Base-by-base conservation (phyloP, 2,329 filamentous ascomycete genomes). In the Botrytis squamosa region DNA sequence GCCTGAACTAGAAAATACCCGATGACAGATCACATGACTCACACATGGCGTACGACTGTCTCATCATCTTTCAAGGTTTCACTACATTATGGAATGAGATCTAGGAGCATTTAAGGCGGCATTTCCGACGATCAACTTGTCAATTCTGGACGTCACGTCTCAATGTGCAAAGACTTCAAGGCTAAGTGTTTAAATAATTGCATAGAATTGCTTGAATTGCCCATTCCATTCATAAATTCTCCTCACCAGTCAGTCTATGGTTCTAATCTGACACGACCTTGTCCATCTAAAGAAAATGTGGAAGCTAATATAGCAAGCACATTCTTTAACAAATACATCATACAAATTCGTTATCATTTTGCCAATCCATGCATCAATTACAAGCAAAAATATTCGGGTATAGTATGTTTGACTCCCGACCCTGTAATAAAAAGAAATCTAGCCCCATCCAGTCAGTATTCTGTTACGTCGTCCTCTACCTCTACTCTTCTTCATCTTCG, bases 271-370 rank as follows among this genome's bases (percentile, higher is more conserved):
- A 66, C 59, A 55, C 25, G 42, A 12, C 33, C 20, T 33, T 42
- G 3, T 44, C 20, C 46, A 38, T 44, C 12, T 29, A 44, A 71
- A 22, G 52, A 57, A 63, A 44, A 14, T 29, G 25, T 9, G 20
- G 20, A 52, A 42, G 33, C 69, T 16, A 5, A 65, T 46, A 20
- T 20, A 44, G 22, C 38, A 9, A 64, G 22, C n/a, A 67, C 38
- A 57, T 46, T 20, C 9, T 49, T 29, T 40, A 72, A 33, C 12
- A 65, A 67, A 44, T 49, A n/a, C 4, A 67, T 72, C 49, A 38
- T 72, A 67, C 46, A 72, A 46, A 57, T 67, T 72, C 70, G 70
- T 67, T 46, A 67, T 67, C 5, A 16, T 67, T 46, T 46, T 60
- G n/a, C 67, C 49, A 68, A 42, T 22, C 49, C 65, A 68, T 40